Evolutionary conservation across 192 early-diverging fungal genomes (phyloP).

Genomic region (Backusella parvicylindrica): DNA sequence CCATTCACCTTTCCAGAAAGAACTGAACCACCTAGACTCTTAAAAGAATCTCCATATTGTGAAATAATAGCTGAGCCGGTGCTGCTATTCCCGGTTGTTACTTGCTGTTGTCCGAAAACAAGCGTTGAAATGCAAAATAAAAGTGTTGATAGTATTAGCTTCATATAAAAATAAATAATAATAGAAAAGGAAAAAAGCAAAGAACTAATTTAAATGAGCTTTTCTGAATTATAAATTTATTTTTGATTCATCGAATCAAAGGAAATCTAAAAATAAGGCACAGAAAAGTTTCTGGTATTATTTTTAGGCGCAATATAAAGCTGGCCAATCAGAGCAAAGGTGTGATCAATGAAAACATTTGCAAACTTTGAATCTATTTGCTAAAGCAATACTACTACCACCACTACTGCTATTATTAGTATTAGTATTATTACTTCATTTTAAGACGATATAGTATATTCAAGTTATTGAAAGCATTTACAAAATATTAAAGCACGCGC

Average conservation of each 20-base stretch:
- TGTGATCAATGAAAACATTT: background rate
- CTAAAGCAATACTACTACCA: no score
- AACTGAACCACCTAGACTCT: background rate
- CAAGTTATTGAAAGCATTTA: no score
- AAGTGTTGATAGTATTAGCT: background rate
- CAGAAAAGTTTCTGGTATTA: background rate
- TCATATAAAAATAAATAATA: background rate
- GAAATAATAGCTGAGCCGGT: background rate
- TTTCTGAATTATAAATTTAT: background rate
- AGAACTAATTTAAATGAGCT: background rate
- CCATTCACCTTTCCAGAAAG: slow-evolving; percentile 8
- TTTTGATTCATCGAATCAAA: background rate
- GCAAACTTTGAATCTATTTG: no score
- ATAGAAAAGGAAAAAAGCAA: background rate
- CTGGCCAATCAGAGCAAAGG: background rate
- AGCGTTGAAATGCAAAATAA: background rate
- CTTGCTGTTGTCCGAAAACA: background rate
- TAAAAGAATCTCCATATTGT: slow-evolving; percentile 12
- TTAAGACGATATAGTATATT: no score
- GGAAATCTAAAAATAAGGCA: background rate
- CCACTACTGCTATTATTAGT: no score
- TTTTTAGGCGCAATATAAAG: background rate
- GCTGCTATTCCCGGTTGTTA: background rate
- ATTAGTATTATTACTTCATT: no score
- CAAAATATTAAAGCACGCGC: no score